Base-by-base conservation (phyloP, 495 filamentous ascomycete genomes). In the Polyplosphaeria fusca region DNA sequence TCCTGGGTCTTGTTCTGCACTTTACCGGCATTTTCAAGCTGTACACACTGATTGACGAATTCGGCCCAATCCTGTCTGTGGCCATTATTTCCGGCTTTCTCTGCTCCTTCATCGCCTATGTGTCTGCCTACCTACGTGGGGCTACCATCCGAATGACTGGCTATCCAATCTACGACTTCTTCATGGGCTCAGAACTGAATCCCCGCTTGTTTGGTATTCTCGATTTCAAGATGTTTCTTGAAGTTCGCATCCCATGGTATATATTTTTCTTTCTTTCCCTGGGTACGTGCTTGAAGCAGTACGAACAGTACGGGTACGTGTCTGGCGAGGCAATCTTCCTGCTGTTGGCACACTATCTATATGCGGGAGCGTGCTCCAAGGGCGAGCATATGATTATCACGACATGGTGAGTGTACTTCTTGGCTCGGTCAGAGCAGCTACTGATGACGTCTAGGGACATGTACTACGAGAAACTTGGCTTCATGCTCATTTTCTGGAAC, bases 401-500 rank as follows among this genome's bases (percentile, higher is more conserved):
- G 9, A 95, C 92, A 18, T 98, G 92, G 86, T 85, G 68, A 64
- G 76, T 64, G 20, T 39, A 12, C 5, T 42, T 25, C 43, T 20
- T 13, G 1, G 13, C n/a, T 46, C 1, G 12, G 20, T 24, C 35
- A 61, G 58, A 71, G 5, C 24, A 19, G 19, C 27, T 16, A 26
- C 41, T 54, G 39, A 57, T 18, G 14, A 42, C 18, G 30, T 7
- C 7, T 7, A 83, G 81, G 81, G 93, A 98, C 71, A 96, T 98
- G 89, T 96, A 95, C 79, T 91, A 92, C 68, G 93, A 98, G 78
- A 98, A 98, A 78, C 96, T 91, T 89, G 93, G 93, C 64, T 98
- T 97, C 77, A 96, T 98, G 92, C 80, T 98, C 50, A 96, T 96
- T 73, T 98, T 98, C 82, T 98, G 93, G 93, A 98, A 98, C 74